Percentiles rank a stretch among this genome's conserved stretches.
phyloP scores from a whole-genome alignment of 2,329 filamentous ascomycete genomes.

The Monascus ruber region DNA sequence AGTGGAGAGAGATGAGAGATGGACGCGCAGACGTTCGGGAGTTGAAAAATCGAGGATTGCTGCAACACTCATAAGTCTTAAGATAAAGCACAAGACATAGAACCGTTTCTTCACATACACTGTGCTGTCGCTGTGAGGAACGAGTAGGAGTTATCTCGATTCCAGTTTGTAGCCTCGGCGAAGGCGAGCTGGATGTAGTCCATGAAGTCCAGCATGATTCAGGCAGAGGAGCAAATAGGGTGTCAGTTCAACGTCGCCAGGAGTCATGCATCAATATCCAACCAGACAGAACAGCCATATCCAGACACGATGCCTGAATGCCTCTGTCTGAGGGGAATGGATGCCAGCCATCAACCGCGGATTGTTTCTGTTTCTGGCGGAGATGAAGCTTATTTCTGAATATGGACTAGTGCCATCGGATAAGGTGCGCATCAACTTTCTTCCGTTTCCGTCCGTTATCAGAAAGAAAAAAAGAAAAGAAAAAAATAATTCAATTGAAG shows the following conservation, averaged over 20 bases:
- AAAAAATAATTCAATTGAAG: slow-evolving; percentile 12
- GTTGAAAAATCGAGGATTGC: slow-evolving; percentile 81
- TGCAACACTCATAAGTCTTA: slow-evolving; percentile 23
- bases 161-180: slow-evolving; percentile 76
- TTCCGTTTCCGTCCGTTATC: slow-evolving; percentile 25
- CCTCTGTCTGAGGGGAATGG: no score
- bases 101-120: slow-evolving; percentile 37
- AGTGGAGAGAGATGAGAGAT: slow-evolving; percentile 81
- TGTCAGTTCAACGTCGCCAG: no score
- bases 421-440: slow-evolving; percentile 26
- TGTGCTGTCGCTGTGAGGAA: slow-evolving; percentile 72
- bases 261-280: no score
- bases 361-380: no score
- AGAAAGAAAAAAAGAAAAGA: slow-evolving; percentile 25
- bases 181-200: slow-evolving; percentile 91
- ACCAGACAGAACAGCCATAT: no score
- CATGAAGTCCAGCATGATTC: slow-evolving; percentile 86
- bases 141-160: slow-evolving; percentile 83
- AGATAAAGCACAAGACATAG: not conserved
- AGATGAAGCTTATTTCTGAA: slow-evolving; percentile 20
- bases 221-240: not conserved
- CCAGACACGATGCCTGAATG: not conserved
- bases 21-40: slow-evolving; percentile 71
- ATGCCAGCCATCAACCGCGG: no score
- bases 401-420: slow-evolving; percentile 21